phyloP scores from a whole-genome alignment of 306 rosid species.

The Gynostemma pentaphyllum region DNA sequence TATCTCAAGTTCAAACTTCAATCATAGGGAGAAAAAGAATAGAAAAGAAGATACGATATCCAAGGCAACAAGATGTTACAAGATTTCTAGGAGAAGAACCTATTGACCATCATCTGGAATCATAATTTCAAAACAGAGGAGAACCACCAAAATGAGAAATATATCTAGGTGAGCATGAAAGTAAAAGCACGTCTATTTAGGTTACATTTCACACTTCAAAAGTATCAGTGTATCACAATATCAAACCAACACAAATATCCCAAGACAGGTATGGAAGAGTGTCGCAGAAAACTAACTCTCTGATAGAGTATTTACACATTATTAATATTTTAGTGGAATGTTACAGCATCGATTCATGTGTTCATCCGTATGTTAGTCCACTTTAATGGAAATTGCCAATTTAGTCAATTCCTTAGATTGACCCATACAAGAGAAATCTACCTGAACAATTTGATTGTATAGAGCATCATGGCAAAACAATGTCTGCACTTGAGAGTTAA shows the following conservation, averaged over 20 bases:
- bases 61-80: not conserved
- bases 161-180: not conserved
- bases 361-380: not conserved
- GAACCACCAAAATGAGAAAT: not conserved
- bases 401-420: not conserved
- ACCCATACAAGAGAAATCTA: constrained; percentile 24
- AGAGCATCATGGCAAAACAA: constrained; percentile 94
- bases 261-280: not conserved
- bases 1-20: not conserved
- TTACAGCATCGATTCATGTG: not conserved
- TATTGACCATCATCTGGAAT: not conserved
- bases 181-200: not conserved
- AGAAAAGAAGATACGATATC: too few relatives aligned
- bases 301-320: too few relatives aligned
- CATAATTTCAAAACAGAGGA: not conserved
- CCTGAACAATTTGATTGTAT: constrained; percentile 91
- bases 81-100: not conserved
- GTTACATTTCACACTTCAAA: not conserved
- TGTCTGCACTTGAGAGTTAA: constrained; percentile 83
- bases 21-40: not conserved
- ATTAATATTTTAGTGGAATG: too few relatives aligned
- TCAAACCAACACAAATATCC: not conserved
- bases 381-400: not conserved
- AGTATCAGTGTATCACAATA: not conserved
- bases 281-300: too few relatives aligned